These are phyloP conservation scores for Tolypocladium pustulatum DNA, from an alignment of 2,329 filamentous ascomycete species.

Conservation along the genomic window DNA sequence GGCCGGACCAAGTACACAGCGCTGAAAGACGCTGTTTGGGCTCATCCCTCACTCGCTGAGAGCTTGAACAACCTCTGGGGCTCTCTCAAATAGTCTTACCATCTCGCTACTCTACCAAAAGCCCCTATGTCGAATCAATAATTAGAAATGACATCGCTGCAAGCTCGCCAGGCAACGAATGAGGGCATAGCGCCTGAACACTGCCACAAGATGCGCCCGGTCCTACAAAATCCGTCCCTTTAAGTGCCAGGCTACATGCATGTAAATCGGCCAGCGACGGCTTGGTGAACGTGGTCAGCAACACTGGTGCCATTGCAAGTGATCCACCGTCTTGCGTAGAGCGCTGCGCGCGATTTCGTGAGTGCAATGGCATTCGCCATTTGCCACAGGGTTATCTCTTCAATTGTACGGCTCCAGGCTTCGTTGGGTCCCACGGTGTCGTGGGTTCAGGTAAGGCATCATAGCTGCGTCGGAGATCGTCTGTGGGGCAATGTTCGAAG, in stretches of 20 bases:
- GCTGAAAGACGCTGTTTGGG: slow-evolving; percentile 35
- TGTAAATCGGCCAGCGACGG: neutral
- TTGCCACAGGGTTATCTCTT: neutral
- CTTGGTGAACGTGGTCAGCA: neutral
- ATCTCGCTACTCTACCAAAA: neutral
- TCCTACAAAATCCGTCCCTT: neutral
- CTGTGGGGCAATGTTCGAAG: neutral
- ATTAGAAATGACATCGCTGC: no score
- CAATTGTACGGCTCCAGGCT: neutral
- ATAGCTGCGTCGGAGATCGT: neutral
- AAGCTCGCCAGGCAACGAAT: no score
- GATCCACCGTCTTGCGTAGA: neutral
- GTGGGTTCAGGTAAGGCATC: neutral
- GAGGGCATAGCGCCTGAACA: neutral
- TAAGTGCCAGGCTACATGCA: neutral
- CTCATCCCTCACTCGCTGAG: slow-evolving; percentile 40
- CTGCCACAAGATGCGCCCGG: neutral
- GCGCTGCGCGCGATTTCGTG: neutral
- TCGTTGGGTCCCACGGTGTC: neutral
- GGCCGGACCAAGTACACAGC: slow-evolving; percentile 32
- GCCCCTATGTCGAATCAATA: no score
- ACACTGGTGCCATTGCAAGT: neutral
- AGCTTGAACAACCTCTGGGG: slow-evolving; percentile 40
- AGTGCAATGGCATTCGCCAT: neutral
- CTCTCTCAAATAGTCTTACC: slow-evolving; percentile 20